Percentiles rank a stretch among this genome's conserved stretches.
Conservation (phyloP, 257 asterid species). For the Lycium ferocissimum region DNA sequence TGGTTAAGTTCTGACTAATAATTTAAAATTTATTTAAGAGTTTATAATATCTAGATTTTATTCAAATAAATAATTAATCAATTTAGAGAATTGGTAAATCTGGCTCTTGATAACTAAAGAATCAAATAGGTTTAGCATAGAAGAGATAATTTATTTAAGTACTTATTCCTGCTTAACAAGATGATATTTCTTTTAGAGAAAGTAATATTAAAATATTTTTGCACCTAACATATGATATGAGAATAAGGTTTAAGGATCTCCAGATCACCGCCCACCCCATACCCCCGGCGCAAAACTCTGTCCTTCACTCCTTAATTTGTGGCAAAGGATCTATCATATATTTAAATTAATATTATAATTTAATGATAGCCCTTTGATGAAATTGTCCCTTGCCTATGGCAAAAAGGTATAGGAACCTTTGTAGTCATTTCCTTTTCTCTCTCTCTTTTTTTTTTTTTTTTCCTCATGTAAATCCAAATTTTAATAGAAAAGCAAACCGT, state of each 20-base stretch:
- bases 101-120: too few relatives aligned
- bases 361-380: neutral
- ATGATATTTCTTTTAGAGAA: neutral
- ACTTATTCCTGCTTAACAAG: too few relatives aligned
- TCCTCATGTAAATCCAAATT: neutral
- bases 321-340: neutral
- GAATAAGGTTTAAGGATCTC: neutral
- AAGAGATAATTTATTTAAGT: neutral
- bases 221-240: neutral
- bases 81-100: too few relatives aligned
- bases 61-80: too few relatives aligned
- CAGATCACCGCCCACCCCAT: conserved; percentile 19
- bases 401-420: neutral
- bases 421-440: neutral
- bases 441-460: too few relatives aligned
- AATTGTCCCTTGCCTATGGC: neutral
- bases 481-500: too few relatives aligned
- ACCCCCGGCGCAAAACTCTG: conserved; percentile 10
- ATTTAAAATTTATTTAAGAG: too few relatives aligned
- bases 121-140: too few relatives aligned
- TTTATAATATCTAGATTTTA: too few relatives aligned
- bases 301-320: conserved; percentile 15
- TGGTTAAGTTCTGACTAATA: too few relatives aligned
- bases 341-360: neutral
- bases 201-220: neutral